phyloP scores from a whole-genome alignment of 1,284 basidiomycete species.

The Cystobasidium slooffiae region DNA sequence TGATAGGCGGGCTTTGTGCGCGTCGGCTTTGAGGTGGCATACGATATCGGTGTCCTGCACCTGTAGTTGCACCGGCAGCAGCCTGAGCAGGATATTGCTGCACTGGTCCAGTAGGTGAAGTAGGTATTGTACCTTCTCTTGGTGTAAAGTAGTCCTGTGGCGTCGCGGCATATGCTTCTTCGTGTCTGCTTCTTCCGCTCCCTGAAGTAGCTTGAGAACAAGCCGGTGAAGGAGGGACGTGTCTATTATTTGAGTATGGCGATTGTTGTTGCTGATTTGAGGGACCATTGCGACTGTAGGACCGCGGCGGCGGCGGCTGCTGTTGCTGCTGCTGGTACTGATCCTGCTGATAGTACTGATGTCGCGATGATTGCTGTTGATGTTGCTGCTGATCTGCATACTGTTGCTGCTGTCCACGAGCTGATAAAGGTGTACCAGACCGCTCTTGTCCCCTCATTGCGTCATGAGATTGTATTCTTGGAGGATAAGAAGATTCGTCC shows the following conservation, averaged over 20 bases:
- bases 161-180: neutral
- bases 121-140: neutral
- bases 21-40: slow-evolving; percentile 12
- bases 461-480: slow-evolving; percentile 13
- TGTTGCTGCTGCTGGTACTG: neutral
- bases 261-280: slow-evolving; percentile 8
- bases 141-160: slow-evolving; percentile 6
- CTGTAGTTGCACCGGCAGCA: neutral
- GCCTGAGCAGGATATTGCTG: neutral
- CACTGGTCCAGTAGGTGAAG: neutral
- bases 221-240: neutral
- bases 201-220: neutral
- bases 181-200: slow-evolving; percentile 8
- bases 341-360: neutral
- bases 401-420: neutral
- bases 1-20: neutral
- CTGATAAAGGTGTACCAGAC: neutral
- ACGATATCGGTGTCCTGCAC: slow-evolving; percentile 10
- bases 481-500: slow-evolving; percentile 21
- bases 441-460: neutral
- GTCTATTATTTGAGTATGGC: neutral
- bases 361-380: neutral
- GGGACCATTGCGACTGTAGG: neutral
- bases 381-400: neutral
- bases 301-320: neutral